Conservation (phyloP, 1,284 basidiomycete genomes). For the Salmacisia buchloeana region DNA sequence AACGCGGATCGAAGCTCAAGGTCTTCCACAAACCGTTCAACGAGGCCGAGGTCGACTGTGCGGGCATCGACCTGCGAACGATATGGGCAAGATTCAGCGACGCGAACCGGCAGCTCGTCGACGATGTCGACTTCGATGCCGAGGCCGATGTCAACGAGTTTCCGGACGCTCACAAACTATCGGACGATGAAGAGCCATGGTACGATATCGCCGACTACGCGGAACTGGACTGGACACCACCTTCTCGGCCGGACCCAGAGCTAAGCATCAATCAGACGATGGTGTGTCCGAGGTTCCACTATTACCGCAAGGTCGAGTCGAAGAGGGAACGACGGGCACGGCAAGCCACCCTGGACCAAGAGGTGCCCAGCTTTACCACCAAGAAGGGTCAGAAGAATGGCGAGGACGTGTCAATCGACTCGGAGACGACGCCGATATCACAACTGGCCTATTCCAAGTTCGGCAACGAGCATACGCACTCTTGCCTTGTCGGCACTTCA, state of each 20-base stretch:
- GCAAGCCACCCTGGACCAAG: conserved; percentile 17
- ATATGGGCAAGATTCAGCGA: conserved; percentile 58
- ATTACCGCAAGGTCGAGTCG: conserved; percentile 59
- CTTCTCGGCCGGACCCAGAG: conserved; percentile 53
- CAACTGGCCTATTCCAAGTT: conserved; percentile 63
- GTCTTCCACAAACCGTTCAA: conserved; percentile 76
- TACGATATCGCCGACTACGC: conserved; percentile 72
- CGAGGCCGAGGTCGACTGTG: conserved; percentile 79
- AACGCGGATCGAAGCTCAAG: conserved; percentile 9
- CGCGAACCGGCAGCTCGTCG: conserved; percentile 47
- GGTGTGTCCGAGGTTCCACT: conserved; percentile 75
- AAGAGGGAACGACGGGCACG: conserved; percentile 51
- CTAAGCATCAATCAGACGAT: conserved; percentile 69
- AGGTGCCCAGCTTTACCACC: not conserved
- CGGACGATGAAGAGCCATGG: not conserved
- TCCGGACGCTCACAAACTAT: not conserved
- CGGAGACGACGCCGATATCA: not conserved
- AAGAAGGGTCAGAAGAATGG: not conserved
- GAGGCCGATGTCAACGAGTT: conserved; percentile 35
- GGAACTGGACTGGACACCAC: conserved; percentile 67
- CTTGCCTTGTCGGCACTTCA: conserved; percentile 60
- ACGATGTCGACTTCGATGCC: conserved; percentile 30
- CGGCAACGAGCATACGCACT: conserved; percentile 77
- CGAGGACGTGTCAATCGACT: not conserved
- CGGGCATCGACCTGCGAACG: conserved; percentile 71